These are phyloP conservation scores for Elaeagnus macrophylla DNA, from an alignment of 306 rosid species.

Conservation along the genomic window DNA sequence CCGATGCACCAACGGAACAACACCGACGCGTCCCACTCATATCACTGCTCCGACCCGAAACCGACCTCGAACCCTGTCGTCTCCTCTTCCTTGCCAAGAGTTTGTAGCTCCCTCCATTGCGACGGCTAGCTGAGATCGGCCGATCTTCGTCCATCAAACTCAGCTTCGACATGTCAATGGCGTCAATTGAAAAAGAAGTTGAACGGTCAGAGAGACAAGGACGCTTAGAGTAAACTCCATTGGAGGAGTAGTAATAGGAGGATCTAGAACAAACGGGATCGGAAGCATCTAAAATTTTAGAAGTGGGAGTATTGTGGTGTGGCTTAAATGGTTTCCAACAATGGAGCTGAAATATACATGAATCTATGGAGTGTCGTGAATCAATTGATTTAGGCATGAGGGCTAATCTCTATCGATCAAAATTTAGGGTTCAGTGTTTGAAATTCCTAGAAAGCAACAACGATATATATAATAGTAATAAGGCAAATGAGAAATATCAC, in stretches of 20 bases:
- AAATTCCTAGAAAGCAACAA: not conserved
- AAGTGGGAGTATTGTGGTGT: constrained; percentile 22
- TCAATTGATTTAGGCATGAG: constrained; percentile 38
- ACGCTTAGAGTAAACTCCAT: constrained; percentile 45
- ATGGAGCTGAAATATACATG: constrained; percentile 64
- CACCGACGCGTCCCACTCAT: constrained; percentile 83
- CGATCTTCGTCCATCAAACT: constrained; percentile 59
- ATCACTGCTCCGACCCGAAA: constrained; percentile 94
- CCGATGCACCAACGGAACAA: constrained; percentile 89
- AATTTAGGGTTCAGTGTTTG: not conserved
- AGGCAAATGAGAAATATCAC: not conserved
- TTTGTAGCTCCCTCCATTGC: constrained; percentile 31
- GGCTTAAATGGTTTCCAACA: constrained; percentile 67
- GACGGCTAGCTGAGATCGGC: constrained; percentile 16
- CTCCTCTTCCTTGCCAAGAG: constrained; percentile 70
- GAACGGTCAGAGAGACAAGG: constrained; percentile 90
- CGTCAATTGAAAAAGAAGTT: constrained; percentile 52
- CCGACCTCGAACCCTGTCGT: constrained; percentile 85
- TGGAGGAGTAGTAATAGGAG: constrained; percentile 25
- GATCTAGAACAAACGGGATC: constrained; percentile 19
- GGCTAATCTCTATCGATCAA: constrained; percentile 26
- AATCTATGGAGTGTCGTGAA: constrained; percentile 53
- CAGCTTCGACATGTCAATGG: constrained; percentile 61
- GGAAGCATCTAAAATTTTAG: constrained; percentile 41
- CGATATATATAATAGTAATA: too few species aligned